Percentiles rank a stretch among this genome's conserved stretches.
phyloP scores from a whole-genome alignment of 805 yeast genomes.

The Nakazawaea peltata region DNA sequence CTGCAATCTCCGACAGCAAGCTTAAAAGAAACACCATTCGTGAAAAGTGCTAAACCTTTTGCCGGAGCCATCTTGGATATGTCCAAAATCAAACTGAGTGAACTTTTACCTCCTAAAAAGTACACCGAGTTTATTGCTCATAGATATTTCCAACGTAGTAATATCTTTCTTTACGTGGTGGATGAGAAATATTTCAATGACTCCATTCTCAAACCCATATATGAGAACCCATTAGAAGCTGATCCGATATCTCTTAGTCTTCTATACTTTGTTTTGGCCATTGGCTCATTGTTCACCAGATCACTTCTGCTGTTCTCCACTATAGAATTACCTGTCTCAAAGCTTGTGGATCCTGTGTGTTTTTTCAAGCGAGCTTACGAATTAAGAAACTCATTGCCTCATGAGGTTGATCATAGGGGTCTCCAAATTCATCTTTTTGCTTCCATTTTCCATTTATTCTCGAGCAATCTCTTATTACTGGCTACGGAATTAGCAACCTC shows the following conservation, averaged over 20 bases:
- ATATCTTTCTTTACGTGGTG: conserved; percentile 30
- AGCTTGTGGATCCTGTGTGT: conserved; percentile 20
- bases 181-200: conserved; percentile 25
- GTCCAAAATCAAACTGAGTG: too few relatives aligned
- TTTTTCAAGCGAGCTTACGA: conserved; percentile 28
- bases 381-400: conserved; percentile 23
- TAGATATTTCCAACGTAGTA: conserved; percentile 29
- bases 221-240: conserved; percentile 21
- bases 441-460: conserved; percentile 29
- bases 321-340: conserved; percentile 16
- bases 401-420: conserved; percentile 33
- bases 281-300: conserved; percentile 31
- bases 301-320: conserved; percentile 18
- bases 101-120: conserved; percentile 23
- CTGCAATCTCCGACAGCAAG: too few relatives aligned
- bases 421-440: conserved; percentile 22
- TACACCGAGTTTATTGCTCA: conserved; percentile 23
- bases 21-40: too few relatives aligned
- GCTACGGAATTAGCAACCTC: conserved; percentile 36
- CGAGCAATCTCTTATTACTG: conserved; percentile 31
- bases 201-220: conserved; percentile 22
- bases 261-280: conserved; percentile 29
- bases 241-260: conserved; percentile 23
- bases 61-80: too few relatives aligned
- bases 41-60: too few relatives aligned